Base-by-base conservation (phyloP, 257 asterid genomes). In the Penstemon newberryi region DNA sequence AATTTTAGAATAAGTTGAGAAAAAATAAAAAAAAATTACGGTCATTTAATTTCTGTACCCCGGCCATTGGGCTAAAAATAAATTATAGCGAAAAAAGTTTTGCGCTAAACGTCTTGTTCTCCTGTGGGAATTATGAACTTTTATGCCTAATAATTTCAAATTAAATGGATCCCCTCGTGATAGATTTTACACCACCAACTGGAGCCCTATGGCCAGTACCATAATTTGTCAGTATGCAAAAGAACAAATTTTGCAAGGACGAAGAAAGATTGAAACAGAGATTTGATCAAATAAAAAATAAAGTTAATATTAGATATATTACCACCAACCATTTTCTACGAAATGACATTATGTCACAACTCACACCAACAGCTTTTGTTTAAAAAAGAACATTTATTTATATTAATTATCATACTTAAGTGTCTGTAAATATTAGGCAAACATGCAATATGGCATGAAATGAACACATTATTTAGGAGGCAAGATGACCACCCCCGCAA, bases 401-500 rank as follows among this genome's bases (percentile, higher is more conserved):
- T 37, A 37, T 10, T 6, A 18, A 51, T 73, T 61, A 61, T 73
- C 51, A 70, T 56, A 70, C 79, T 70, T 70, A 76, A 66, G 19
- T 80, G 84, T 80, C 84, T 70, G 68, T 61, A 69, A 11, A 49
- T 79, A 6, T 45, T 72, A 55, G 63, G 75, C 75, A 68, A 60
- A 62, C 46, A 41, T 53, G 71, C 67, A 70, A 75, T 61, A 36
- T 61, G 66, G 67, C 77, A 64, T n/a, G 70, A 67, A 77, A 71
- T 69, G 53, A 52, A 38, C 65, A 56, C 8, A 19, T 54, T 55
- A 25, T 72, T 39, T n/a, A 7, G 73, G 73, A 66, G 74, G 78
- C 82, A 82, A 67, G 25, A 55, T 49, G 69, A 76, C 72, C 63
- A 73, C 13, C 45, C 53, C 53, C 15, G 5, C 8, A 0, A 11